phyloP scores from a whole-genome alignment of 306 rosid species.

The Betula pendula region DNA sequence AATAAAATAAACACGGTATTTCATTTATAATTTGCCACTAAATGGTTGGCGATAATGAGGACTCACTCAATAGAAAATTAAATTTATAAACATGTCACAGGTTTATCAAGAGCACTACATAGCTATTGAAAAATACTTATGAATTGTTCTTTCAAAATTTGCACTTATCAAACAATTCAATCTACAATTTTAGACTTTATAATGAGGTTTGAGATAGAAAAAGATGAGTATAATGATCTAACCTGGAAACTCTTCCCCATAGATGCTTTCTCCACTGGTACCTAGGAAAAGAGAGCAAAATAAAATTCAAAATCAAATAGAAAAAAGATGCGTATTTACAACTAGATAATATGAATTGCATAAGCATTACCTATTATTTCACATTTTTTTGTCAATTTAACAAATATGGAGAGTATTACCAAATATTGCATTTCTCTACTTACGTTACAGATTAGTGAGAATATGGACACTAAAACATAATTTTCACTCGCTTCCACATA shows the following conservation, averaged over 20 bases:
- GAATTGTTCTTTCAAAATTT: not conserved
- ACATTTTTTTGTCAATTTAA: too few relatives aligned
- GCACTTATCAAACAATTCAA: not conserved
- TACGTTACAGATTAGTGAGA: too few relatives aligned
- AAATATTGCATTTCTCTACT: too few relatives aligned
- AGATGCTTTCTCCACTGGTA: conserved; percentile 94
- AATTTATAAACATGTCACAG: not conserved
- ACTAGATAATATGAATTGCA: not conserved
- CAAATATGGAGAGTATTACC: not conserved
- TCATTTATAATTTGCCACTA: not conserved
- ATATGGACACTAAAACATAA: too few relatives aligned
- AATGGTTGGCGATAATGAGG: not conserved
- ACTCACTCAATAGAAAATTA: too few relatives aligned
- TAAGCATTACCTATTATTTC: too few relatives aligned
- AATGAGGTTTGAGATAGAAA: not conserved
- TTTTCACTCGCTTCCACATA: too few relatives aligned
- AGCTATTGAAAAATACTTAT: not conserved
- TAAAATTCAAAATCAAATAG: not conserved
- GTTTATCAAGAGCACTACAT: not conserved
- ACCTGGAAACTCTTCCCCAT: conserved; percentile 88
- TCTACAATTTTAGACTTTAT: not conserved
- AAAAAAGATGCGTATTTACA: not conserved
- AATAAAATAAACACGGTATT: not conserved
- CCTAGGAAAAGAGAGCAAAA: conserved; percentile 51
- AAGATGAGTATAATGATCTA: conserved; percentile 21